phyloP scores from a whole-genome alignment of 805 yeast species.

The Sungouiella blattae region DNA sequence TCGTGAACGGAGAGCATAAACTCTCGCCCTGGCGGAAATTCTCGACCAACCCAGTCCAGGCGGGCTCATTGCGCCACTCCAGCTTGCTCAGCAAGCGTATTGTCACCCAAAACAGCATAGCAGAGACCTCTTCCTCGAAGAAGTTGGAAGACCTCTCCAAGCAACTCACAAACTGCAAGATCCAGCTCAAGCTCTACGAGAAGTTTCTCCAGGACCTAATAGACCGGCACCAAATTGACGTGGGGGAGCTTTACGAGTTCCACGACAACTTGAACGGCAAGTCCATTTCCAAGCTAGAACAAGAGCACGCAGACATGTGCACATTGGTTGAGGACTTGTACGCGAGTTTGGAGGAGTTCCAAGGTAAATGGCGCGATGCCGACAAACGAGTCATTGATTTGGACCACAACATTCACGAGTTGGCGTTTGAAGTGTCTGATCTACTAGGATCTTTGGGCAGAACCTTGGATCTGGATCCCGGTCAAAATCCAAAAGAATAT shows the following conservation, averaged over 20 bases:
- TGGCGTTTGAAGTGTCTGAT: constrained; percentile 17
- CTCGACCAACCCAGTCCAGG: constrained; percentile 9
- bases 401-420: constrained; percentile 3
- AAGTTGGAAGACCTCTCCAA: constrained; percentile 16
- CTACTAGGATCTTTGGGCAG: constrained; percentile 6
- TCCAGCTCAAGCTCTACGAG: constrained; percentile 37
- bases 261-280: constrained; percentile 16
- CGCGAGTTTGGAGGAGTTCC: constrained; percentile 31
- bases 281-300: constrained; percentile 18
- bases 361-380: constrained; percentile 26
- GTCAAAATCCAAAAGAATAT: not conserved
- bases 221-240: constrained; percentile 15
- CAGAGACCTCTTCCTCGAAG: constrained; percentile 4
- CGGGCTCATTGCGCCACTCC: constrained; percentile 8
- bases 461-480: not conserved
- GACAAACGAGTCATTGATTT: constrained; percentile 8
- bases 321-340: constrained; percentile 37
- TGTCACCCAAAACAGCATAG: constrained; percentile 5
- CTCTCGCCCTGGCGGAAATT: constrained; percentile 9
- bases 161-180: constrained; percentile 32
- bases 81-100: constrained; percentile 6
- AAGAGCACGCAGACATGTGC: constrained; percentile 32
- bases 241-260: constrained; percentile 19
- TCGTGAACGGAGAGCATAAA: constrained; percentile 3
- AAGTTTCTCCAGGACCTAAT: constrained; percentile 37